A percentile compares a stretch with the other conserved stretches of the same genome.
phyloP scores from a whole-genome alignment of 1,139 yeast species.

The Candida freyschussii region DNA sequence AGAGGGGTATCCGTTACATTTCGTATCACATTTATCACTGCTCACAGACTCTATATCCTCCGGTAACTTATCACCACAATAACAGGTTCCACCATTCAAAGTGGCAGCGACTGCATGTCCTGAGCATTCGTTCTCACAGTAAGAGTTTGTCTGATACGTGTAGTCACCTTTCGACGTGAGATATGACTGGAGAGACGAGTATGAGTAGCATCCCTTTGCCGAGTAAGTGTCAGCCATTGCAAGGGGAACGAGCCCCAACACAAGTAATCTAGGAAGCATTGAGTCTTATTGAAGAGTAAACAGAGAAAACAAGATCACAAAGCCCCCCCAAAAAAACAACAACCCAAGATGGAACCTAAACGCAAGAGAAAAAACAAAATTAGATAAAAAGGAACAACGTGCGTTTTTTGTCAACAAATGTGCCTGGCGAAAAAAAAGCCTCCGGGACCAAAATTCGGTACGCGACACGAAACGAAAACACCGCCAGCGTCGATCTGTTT shows the following conservation, averaged over 20 bases:
- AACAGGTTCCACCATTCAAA: constrained; percentile 49
- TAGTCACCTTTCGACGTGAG: constrained; percentile 26
- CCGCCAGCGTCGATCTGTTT: no score
- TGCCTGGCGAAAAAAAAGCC: no score
- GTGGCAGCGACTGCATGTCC: constrained; percentile 50
- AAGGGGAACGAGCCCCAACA: constrained; percentile 2
- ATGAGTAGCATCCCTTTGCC: constrained; percentile 20
- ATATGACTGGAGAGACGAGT: constrained; percentile 10
- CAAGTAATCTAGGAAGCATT: constrained; percentile 3
- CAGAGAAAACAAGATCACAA: no score
- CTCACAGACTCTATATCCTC: constrained; percentile 28
- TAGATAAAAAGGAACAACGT: background rate
- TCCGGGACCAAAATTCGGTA: no score
- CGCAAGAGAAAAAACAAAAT: constrained; percentile 2
- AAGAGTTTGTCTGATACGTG: constrained; percentile 46
- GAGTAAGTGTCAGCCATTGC: constrained; percentile 7
- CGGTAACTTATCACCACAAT: constrained; percentile 46
- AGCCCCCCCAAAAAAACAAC: background rate
- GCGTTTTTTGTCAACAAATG: background rate
- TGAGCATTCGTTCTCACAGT: constrained; percentile 44
- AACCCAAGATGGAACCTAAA: no score
- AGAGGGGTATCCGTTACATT: constrained; percentile 52
- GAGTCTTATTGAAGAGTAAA: no score
- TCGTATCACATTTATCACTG: constrained; percentile 40
- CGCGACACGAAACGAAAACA: background rate